Evolutionary conservation across 257 asterid genomes (phyloP).

Genomic region (Eucommia ulmoides): DNA sequence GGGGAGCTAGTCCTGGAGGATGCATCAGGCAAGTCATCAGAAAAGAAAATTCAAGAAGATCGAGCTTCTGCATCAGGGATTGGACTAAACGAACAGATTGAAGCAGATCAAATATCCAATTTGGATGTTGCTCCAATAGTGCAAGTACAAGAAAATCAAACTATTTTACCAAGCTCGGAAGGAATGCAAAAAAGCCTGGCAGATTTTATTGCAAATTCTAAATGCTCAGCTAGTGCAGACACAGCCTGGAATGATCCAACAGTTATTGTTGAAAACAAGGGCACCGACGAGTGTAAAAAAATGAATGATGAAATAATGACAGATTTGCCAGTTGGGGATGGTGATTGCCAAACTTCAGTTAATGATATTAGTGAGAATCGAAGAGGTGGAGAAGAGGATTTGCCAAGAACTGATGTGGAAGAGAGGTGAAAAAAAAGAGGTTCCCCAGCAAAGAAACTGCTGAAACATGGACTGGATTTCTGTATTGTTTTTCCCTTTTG

Average conservation of each 20-base stretch:
- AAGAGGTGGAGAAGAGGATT: conserved; percentile 6
- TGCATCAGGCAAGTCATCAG: conserved; percentile 14
- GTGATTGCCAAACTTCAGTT: conserved; percentile 5
- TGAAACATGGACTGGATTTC: conserved; percentile 7
- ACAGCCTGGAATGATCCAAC: conserved; percentile 5
- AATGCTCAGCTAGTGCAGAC: neutral
- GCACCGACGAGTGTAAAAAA: neutral
- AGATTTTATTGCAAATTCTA: neutral
- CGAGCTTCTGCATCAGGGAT: conserved; percentile 20
- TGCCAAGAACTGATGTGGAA: conserved; percentile 14
- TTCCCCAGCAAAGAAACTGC: conserved; percentile 7
- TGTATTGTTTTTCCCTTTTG: neutral
- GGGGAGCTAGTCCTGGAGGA: conserved; percentile 18
- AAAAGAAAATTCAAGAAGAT: conserved; percentile 17
- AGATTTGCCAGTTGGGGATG: conserved; percentile 12
- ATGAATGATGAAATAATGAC: conserved; percentile 4
- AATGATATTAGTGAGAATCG: conserved; percentile 14
- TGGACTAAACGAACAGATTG: conserved; percentile 14
- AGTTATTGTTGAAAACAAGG: neutral
- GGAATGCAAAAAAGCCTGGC: neutral
- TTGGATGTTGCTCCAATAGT: conserved; percentile 2
- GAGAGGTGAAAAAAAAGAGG: conserved; percentile 9
- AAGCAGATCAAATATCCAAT: conserved; percentile 15
- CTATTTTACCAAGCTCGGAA: conserved; percentile 9
- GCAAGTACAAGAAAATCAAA: conserved; percentile 14